phyloP scores from a whole-genome alignment of 2,329 filamentous ascomycete genomes.

The Phaeosphaeriaceae sp. region DNA sequence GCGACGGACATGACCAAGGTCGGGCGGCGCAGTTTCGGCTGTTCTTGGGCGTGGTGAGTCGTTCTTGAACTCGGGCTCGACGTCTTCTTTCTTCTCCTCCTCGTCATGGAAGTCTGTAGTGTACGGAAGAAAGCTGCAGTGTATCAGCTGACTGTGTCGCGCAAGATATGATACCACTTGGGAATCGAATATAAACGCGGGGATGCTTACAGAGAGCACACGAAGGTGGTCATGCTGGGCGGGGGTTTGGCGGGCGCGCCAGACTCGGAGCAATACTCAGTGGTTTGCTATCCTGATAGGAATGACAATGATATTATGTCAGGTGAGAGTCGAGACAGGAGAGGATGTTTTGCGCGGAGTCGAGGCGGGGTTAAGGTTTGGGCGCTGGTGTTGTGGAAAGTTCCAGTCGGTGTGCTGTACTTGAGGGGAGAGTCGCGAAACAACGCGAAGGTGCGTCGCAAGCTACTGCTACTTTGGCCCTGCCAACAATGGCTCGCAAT shows the following conservation, averaged over 20 bases:
- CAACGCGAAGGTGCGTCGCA: constrained; percentile 1
- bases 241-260: constrained; percentile 10
- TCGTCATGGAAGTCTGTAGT: constrained; percentile 76
- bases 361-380: constrained; percentile 1
- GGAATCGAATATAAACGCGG: not conserved
- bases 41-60: constrained; percentile 5
- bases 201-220: constrained; percentile 64
- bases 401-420: not conserved
- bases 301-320: constrained; percentile 1
- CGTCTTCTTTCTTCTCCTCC: constrained; percentile 46
- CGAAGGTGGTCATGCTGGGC: constrained; percentile 64
- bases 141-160: constrained; percentile 15
- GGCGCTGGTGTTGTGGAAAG: constrained; percentile 4
- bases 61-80: constrained; percentile 47
- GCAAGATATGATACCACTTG: not conserved
- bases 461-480: not conserved
- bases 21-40: constrained; percentile 28
- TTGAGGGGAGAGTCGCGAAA: not conserved
- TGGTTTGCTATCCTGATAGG: constrained; percentile 3
- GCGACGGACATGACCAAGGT: constrained; percentile 51
- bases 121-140: constrained; percentile 83
- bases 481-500: not conserved
- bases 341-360: constrained; percentile 5
- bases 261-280: not conserved
- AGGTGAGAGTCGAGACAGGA: constrained; percentile 2